Percentiles rank a stretch among this genome's conserved stretches.
Evolutionary conservation across 1,284 basidiomycete species (phyloP).

Genomic region (Cronartium ribicola): DNA sequence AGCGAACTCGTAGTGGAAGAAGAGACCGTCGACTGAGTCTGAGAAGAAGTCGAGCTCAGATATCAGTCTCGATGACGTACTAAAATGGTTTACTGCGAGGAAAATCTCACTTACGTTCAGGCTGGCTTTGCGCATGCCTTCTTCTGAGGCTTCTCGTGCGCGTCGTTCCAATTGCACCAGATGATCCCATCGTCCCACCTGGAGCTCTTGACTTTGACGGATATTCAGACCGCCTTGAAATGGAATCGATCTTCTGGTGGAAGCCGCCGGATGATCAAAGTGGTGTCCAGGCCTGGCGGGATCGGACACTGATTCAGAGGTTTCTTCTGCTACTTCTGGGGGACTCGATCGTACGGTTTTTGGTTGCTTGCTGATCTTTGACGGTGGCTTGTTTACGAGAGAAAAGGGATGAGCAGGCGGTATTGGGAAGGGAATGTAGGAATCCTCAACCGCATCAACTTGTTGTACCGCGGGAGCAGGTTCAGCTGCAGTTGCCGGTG

Average conservation of each 20-base stretch:
- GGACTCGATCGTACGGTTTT: too few species aligned
- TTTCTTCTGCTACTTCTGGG: too few species aligned
- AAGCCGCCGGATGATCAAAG: background rate
- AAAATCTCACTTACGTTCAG: constrained; percentile 10
- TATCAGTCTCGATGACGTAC: too few species aligned
- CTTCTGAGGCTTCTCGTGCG: constrained; percentile 30
- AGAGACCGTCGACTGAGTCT: background rate
- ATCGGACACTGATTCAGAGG: too few species aligned
- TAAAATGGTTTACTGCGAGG: too few species aligned
- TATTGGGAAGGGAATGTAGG: background rate
- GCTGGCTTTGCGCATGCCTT: constrained; percentile 33
- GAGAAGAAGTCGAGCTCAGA: too few species aligned
- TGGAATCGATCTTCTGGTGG: background rate
- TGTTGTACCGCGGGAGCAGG: background rate
- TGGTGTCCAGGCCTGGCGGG: too few species aligned
- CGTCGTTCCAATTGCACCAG: constrained; percentile 35
- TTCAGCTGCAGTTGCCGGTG: background rate
- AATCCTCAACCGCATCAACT: background rate
- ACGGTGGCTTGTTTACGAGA: background rate
- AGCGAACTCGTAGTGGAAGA: background rate
- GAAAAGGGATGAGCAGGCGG: background rate
- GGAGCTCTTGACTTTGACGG: constrained; percentile 2
- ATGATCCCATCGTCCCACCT: constrained; percentile 21
- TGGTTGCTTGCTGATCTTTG: background rate
- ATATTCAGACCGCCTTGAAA: background rate